These are phyloP conservation scores for Ceratocystis papillata DNA, from an alignment of 2,329 filamentous ascomycete species.

Conservation along the genomic window DNA sequence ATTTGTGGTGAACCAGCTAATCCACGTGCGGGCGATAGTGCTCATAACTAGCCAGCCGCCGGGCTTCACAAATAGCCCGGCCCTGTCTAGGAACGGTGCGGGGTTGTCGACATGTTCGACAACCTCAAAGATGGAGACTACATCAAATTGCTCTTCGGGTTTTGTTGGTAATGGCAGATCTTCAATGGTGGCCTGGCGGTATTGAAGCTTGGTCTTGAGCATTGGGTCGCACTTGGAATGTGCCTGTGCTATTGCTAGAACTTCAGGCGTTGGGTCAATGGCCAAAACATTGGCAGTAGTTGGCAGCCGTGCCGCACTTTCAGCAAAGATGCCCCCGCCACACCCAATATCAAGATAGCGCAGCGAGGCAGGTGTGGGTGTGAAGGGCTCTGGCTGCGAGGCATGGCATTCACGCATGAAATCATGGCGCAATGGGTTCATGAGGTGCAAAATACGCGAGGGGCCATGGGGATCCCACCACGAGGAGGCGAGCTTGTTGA, in stretches of 20 bases:
- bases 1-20: conserved; percentile 86
- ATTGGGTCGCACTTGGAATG: conserved; percentile 66
- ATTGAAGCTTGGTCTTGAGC: conserved; percentile 54
- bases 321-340: conserved; percentile 92
- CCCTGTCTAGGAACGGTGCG: conserved; percentile 58
- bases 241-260: conserved; percentile 61
- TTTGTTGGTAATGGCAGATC: conserved; percentile 40
- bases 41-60: conserved; percentile 89
- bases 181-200: conserved; percentile 70
- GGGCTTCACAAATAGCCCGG: conserved; percentile 67
- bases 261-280: conserved; percentile 65
- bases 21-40: conserved; percentile 83
- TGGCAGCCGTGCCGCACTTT: conserved; percentile 62
- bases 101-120: conserved; percentile 82
- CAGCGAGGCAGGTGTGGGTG: conserved; percentile 35
- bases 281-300: conserved; percentile 56
- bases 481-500: conserved; percentile 79
- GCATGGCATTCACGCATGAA: conserved; percentile 69
- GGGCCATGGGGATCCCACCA: conserved; percentile 98
- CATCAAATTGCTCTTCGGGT: conserved; percentile 50
- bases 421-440: conserved; percentile 93
- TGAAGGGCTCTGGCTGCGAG: conserved; percentile 38
- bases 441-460: conserved; percentile 84
- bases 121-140: conserved; percentile 87
- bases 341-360: conserved; percentile 87